Percentiles rank a stretch among this genome's conserved stretches.
These are phyloP conservation scores for Fusarium hostae DNA, from an alignment of 2,329 filamentous ascomycete genomes.

Conservation along the genomic window DNA sequence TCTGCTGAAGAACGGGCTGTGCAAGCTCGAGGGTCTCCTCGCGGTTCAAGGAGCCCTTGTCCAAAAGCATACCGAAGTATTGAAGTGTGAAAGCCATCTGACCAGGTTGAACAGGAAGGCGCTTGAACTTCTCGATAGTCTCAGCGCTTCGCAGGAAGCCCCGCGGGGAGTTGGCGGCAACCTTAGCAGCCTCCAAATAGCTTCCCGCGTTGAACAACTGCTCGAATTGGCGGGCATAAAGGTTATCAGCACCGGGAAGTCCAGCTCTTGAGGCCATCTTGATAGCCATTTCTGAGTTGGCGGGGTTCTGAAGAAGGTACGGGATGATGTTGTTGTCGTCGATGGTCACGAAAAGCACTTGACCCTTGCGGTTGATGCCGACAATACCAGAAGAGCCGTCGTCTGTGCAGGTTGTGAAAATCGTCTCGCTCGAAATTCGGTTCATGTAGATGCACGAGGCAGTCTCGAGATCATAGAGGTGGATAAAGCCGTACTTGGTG, in stretches of 20 bases:
- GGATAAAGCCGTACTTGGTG: slow-evolving; percentile 99
- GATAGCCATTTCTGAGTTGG: slow-evolving; percentile 91
- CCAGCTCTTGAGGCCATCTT: slow-evolving; percentile 96
- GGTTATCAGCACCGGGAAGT: slow-evolving; percentile 90
- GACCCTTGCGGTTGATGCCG: slow-evolving; percentile 96
- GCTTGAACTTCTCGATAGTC: slow-evolving; percentile 97
- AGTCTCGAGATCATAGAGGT: slow-evolving; percentile 96
- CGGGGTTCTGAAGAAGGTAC: slow-evolving; percentile 95
- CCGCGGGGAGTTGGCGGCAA: slow-evolving; percentile 94
- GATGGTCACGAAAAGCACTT: slow-evolving; percentile 92
- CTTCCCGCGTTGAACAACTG: slow-evolving; percentile 82
- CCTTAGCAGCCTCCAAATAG: slow-evolving; percentile 90
- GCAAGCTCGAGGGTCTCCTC: slow-evolving; percentile 95
- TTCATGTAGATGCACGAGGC: slow-evolving; percentile 99
- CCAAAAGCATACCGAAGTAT: slow-evolving; percentile 96
- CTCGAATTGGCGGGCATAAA: slow-evolving; percentile 94
- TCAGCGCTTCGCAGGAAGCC: slow-evolving; percentile 94
- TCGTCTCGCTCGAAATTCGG: slow-evolving; percentile 98
- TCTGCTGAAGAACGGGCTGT: slow-evolving; percentile 90
- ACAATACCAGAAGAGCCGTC: slow-evolving; percentile 87
- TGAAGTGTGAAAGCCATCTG: slow-evolving; percentile 95
- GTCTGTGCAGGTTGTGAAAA: slow-evolving; percentile 93
- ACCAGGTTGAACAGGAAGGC: slow-evolving; percentile 79
- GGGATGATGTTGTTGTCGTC: slow-evolving; percentile 92
- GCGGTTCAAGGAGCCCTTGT: slow-evolving; percentile 92